Percentiles rank a stretch among this genome's conserved stretches.
Conservation (phyloP, 306 rosid genomes). For the Gleditsia sinensis region DNA sequence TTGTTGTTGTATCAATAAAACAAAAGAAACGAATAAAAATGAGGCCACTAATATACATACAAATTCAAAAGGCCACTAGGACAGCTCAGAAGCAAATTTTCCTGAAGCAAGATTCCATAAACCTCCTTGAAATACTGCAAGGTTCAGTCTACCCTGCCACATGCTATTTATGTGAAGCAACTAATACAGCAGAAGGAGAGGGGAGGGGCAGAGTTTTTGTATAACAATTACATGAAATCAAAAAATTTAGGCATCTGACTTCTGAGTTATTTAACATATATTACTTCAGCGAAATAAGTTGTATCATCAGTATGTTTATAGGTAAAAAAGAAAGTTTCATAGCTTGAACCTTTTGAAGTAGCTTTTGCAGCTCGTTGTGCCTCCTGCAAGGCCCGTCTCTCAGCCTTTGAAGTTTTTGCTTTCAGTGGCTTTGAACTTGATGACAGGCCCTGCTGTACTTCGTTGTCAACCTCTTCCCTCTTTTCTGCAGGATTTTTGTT, state of each 20-base stretch:
- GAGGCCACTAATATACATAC: not conserved
- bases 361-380: slow-evolving; percentile 90
- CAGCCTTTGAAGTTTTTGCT: slow-evolving; percentile 73
- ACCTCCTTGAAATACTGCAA: not conserved
- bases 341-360: slow-evolving; percentile 59
- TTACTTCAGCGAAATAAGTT: not conserved
- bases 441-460: slow-evolving; percentile 37
- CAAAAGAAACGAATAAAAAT: not conserved
- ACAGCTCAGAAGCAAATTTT: not conserved
- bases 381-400: slow-evolving; percentile 87
- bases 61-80: not conserved
- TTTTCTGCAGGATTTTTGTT: slow-evolving; percentile 54
- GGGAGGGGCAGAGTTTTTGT: too few species aligned
- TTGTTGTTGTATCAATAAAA: too few species aligned
- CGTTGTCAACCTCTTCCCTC: slow-evolving; percentile 40
- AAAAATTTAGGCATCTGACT: too few species aligned
- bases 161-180: not conserved
- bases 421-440: slow-evolving; percentile 51
- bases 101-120: not conserved
- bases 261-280: too few species aligned
- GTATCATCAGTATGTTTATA: not conserved
- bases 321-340: not conserved
- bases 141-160: not conserved
- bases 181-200: too few species aligned
- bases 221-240: too few species aligned